Evolutionary conservation across 352 stramenopile species (phyloP), one percentile per base, ranked within the genome.

Genomic region (Globisporangium irregulare): DNA sequence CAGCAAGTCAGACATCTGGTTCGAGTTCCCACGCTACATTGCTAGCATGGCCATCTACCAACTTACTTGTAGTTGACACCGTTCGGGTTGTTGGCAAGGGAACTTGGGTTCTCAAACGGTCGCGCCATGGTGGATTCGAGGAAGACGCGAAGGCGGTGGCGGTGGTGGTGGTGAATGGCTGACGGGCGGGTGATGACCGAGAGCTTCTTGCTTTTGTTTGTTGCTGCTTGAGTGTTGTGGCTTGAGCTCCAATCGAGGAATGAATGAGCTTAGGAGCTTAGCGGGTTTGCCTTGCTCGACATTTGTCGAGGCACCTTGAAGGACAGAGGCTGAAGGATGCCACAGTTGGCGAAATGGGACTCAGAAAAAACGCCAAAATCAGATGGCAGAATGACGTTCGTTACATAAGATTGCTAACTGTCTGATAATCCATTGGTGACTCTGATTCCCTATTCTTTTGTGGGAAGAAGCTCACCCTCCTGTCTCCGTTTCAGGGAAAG

Each of bases 91-190:
- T 29, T 20, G 9, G 53, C 24, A 27, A 18, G 25, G 5, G 32
- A 8, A 15, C 25, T 14, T 10, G 34, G 25, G 25, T 36, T 20
- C n/a, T 59, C 53, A 38, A 48, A 48, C 14, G 38, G 38, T 48
- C 38, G 29, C 25, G 53, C 51, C 18, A 29, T 59, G 25, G 53
- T 32, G 25, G 25, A n/a, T 18, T 29, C n/a, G 53, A 59, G 25
- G 53, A 59, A n/a, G 18, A 32, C 1, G 14, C 53, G 53, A 29
- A 59, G 53, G 1, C 53, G 53, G 25, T 59, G 53, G 15, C 50
- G 50, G n/a, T 56, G 50, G 50, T 38, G 53, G 53, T 59, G 53
- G 14, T 22, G 51, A 58, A 58, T 58, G 50, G 51, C 51, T 58
- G 24, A 9, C 18, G 27, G 51, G 22, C 10, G 25, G 24, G 51